These are phyloP conservation scores for Neurospora crassa DNA, from an alignment of 2,329 filamentous ascomycete species.

Conservation along the genomic window DNA sequence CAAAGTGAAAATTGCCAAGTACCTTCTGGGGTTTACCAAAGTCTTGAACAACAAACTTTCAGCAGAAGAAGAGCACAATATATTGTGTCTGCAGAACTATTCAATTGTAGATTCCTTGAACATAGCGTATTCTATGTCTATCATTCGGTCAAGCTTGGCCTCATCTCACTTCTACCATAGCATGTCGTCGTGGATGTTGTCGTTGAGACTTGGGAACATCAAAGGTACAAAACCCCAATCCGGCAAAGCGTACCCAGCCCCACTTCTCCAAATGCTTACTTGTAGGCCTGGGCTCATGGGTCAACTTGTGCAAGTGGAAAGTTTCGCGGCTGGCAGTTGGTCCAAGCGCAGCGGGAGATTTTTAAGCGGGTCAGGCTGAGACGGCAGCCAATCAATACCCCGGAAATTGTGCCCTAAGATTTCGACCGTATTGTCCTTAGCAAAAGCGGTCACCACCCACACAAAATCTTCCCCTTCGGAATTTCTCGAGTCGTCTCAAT, in stretches of 20 bases:
- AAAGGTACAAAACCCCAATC: neutral
- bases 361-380: neutral
- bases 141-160: neutral
- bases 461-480: constrained; percentile 19
- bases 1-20: neutral
- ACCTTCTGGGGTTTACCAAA: neutral
- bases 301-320: neutral
- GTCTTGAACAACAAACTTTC: neutral
- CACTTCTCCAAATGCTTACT: neutral
- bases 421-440: constrained; percentile 5
- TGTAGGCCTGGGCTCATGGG: neutral
- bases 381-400: constrained; percentile 11
- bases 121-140: neutral
- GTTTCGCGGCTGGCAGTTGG: neutral
- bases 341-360: neutral
- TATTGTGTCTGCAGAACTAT: neutral
- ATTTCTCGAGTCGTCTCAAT: constrained; percentile 16
- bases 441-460: constrained; percentile 8
- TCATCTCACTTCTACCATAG: neutral
- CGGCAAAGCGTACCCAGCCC: neutral
- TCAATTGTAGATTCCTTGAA: fast-evolving
- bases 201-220: neutral
- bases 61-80: neutral
- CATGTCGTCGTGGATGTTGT: neutral
- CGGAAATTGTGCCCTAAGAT: constrained; percentile 20